phyloP scores from a whole-genome alignment of 1,139 yeast species.

The Insectozyma bohioensis region DNA sequence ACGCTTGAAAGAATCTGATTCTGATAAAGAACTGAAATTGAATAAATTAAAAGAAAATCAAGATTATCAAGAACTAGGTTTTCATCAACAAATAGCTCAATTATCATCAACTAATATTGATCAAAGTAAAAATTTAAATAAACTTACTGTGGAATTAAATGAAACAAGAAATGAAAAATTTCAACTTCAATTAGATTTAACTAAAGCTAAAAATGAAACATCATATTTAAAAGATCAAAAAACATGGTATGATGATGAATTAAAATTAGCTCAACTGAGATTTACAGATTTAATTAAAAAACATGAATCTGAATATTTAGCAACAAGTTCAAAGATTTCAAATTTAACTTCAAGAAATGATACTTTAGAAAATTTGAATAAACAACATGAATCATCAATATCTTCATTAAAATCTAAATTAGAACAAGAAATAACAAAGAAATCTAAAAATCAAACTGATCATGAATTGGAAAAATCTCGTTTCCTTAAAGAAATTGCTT shows the following conservation, averaged over 20 bases:
- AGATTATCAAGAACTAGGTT: constrained; percentile 10
- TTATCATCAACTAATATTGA: constrained; percentile 52
- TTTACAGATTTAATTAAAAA: constrained; percentile 41
- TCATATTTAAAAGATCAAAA: constrained; percentile 37
- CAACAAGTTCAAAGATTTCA: constrained; percentile 30
- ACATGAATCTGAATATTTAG: constrained; percentile 37
- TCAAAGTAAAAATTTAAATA: constrained; percentile 37
- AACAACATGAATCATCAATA: constrained; percentile 18
- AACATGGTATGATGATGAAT: constrained; percentile 51
- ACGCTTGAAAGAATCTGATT: constrained; percentile 9
- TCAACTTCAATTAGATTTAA: constrained; percentile 40
- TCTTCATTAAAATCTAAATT: constrained; percentile 27
- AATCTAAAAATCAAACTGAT: constrained; percentile 27
- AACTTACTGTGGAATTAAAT: constrained; percentile 38
- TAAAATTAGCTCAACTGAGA: constrained; percentile 35
- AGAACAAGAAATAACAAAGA: constrained; percentile 45
- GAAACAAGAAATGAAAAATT: constrained; percentile 37
- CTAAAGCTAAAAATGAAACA: constrained; percentile 39
- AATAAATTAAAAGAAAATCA: constrained; percentile 10
- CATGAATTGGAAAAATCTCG: constrained; percentile 45
- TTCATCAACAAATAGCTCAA: constrained; percentile 36
- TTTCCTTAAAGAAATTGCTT: constrained; percentile 59
- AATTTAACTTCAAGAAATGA: constrained; percentile 27
- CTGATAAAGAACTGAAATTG: constrained; percentile 9
- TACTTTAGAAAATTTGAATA: constrained; percentile 22